phyloP scores from a whole-genome alignment of 345 rosid species.

The Camelina hispida region DNA sequence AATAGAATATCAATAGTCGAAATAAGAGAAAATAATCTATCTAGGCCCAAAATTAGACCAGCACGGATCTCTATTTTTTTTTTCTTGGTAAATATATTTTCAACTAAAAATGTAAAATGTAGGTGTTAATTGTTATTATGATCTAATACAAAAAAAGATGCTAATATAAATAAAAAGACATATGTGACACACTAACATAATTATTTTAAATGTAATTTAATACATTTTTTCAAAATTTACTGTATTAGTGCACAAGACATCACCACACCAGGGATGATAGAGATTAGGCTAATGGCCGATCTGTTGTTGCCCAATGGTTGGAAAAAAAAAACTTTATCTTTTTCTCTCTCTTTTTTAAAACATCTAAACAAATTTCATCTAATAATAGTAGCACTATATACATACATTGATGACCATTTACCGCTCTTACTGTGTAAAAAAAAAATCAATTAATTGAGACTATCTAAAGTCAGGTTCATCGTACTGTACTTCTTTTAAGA shows the following conservation, averaged over 20 bases:
- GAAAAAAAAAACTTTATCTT: not conserved
- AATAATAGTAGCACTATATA: not conserved
- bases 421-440: no score
- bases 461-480: slow-evolving; percentile 4
- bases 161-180: not conserved
- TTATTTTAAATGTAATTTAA: no score
- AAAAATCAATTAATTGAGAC: not conserved
- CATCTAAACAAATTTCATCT: not conserved
- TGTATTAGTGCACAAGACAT: no score
- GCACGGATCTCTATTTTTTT: not conserved
- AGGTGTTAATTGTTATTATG: not conserved
- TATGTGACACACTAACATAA: not conserved
- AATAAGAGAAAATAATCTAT: not conserved
- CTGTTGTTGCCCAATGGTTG: no score
- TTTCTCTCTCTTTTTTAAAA: not conserved
- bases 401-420: not conserved
- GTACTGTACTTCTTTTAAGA: not conserved
- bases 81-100: not conserved
- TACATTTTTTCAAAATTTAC: not conserved
- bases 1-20: not conserved
- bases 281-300: no score
- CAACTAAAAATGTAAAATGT: not conserved
- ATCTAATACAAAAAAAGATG: not conserved
- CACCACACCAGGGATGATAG: no score
- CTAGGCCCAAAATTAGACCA: not conserved